phyloP scores from a whole-genome alignment of 768 basidiomycete genomes.

The Lactarius evosmus region DNA sequence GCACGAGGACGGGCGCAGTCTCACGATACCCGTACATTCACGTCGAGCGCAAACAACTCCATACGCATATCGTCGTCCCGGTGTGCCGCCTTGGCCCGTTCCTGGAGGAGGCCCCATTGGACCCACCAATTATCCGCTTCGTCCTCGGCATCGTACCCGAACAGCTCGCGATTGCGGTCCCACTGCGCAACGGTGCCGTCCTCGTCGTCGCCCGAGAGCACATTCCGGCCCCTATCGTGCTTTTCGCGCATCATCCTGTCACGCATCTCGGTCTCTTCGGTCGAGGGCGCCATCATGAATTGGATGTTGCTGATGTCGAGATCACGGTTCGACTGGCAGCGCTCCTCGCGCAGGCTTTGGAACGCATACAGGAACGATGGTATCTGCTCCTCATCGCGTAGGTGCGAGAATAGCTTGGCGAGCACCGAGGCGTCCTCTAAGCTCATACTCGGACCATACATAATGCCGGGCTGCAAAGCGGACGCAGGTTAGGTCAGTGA shows the following conservation, averaged over 20 bases:
- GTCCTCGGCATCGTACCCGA: constrained; percentile 39
- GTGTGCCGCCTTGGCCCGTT: constrained; percentile 22
- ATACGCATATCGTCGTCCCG: not conserved
- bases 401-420: constrained; percentile 40
- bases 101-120: constrained; percentile 35
- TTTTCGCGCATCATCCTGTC: constrained; percentile 31
- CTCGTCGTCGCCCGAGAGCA: constrained; percentile 30
- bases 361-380: constrained; percentile 36
- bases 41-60: constrained; percentile 18
- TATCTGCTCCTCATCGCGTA: constrained; percentile 34
- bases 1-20: not conserved
- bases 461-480: constrained; percentile 33
- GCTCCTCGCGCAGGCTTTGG: constrained; percentile 37
- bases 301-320: constrained; percentile 30
- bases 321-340: constrained; percentile 26
- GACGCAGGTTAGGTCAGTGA: not conserved
- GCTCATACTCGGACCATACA: constrained; percentile 38
- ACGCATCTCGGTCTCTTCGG: constrained; percentile 28
- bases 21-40: constrained; percentile 8
- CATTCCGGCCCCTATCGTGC: constrained; percentile 28
- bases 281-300: constrained; percentile 29
- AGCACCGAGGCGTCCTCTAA: constrained; percentile 42
- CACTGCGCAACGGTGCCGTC: constrained; percentile 30
- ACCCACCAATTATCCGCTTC: constrained; percentile 41
- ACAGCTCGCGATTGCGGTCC: constrained; percentile 35